Evolutionary conservation across 1,139 yeast genomes (phyloP).

Genomic region (Fermentozyma sake): DNA sequence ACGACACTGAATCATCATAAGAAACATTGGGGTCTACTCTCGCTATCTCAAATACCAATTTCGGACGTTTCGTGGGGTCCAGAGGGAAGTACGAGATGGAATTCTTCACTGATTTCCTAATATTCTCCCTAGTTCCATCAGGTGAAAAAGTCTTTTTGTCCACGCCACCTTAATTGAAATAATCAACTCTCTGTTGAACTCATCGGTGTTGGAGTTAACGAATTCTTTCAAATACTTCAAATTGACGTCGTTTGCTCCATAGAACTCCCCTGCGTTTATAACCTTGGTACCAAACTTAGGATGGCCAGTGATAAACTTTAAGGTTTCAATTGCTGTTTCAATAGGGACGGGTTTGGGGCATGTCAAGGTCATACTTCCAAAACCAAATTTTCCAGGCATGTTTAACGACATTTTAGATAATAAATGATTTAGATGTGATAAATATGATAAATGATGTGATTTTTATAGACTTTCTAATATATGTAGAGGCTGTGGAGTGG

Average conservation of each 20-base stretch:
- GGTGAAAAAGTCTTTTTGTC: constrained; percentile 4
- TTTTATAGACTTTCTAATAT: too few relatives aligned
- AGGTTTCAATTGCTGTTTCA: constrained; percentile 41
- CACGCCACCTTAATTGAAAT: constrained; percentile 26
- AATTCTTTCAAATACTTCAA: constrained; percentile 52
- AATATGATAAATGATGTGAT: constrained; percentile 1
- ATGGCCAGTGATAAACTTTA: constrained; percentile 37
- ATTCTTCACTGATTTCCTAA: constrained; percentile 46
- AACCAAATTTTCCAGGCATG: constrained; percentile 41
- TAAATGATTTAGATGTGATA: too few relatives aligned
- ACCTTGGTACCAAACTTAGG: constrained; percentile 46
- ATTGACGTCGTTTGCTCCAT: constrained; percentile 48
- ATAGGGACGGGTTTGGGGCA: constrained; percentile 47
- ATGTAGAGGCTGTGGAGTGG: too few relatives aligned
- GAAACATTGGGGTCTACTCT: constrained; percentile 54
- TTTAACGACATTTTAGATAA: too few relatives aligned
- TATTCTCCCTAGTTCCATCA: constrained; percentile 42
- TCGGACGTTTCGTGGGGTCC: constrained; percentile 33
- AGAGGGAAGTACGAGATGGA: constrained; percentile 42
- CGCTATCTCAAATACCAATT: constrained; percentile 62
- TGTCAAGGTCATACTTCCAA: constrained; percentile 64
- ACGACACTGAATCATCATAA: constrained; percentile 44
- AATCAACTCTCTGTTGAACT: constrained; percentile 33
- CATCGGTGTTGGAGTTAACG: constrained; percentile 51
- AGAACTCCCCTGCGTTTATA: constrained; percentile 74